Base-by-base conservation (phyloP, 208 protist genomes). In the Acanthamoeba culbertsoni region DNA sequence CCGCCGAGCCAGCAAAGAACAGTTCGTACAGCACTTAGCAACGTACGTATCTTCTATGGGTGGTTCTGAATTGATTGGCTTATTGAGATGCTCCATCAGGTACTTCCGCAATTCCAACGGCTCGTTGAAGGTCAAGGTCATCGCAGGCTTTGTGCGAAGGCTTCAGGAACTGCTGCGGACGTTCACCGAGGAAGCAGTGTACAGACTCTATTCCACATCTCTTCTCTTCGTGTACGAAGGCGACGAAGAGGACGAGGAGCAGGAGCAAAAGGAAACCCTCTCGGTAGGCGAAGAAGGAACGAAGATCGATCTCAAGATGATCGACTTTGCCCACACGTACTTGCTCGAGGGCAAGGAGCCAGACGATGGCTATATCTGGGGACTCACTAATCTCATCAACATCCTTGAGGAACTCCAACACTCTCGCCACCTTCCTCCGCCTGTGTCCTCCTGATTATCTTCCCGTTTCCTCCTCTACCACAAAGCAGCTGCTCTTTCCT, bases 321-420 rank as follows among this genome's bases (percentile, higher is more conserved):
- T 86, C 46, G 75, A 86, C 75, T 86, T 86, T 57, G 75, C 46
- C 42, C 75, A 86, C 75, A 57, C 75, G 14, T 86, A 59, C 42
- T 8, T 86, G 7, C 40, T 59, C 45, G 45, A 86, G 12, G 75
- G 46, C 23, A 48, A 31, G 7, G 45, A 48, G 4, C 40, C 4
- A 4, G 75, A 86, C 46, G 75, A 86, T n/a, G 75, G 75, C 75
- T 86, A 86, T 31, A 43, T 86, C 14, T 86, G 40, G 40, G 75
- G 75, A 5, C 45, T 86, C 28, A 48, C 45, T 18, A 86, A 86
- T 43, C 75, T 86, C 46, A 59, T 86, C 45, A 33, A 86, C 45
- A 48, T 86, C 45, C 42, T 86, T 55, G 28, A 86, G 4, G 28
- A 57, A 5, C 45, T 86, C 28, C 45, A 23, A 6, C 8, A 86